Conservation (phyloP, 129 eudicot species). For the Saposhnikovia divaricata region DNA sequence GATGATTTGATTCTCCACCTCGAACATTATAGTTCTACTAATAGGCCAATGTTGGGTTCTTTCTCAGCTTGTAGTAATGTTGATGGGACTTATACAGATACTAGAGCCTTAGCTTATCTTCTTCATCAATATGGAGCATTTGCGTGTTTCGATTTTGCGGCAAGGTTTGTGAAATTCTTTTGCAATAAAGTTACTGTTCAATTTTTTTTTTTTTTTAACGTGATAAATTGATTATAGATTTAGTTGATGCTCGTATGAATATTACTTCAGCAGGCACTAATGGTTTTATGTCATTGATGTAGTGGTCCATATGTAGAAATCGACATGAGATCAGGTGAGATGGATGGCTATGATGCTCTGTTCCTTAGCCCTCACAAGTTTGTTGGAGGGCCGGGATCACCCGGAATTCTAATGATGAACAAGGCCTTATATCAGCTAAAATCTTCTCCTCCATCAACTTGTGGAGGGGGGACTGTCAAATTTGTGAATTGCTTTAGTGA, state of each 20-base stretch:
- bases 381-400: slow-evolving; percentile 87
- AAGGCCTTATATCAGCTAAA: slow-evolving; percentile 48
- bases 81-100: slow-evolving; percentile 50
- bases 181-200: neutral
- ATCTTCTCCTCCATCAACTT: slow-evolving; percentile 69
- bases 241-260: neutral
- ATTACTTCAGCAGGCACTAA: neutral
- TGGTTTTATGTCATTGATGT: neutral
- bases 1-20: slow-evolving; percentile 36
- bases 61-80: slow-evolving; percentile 94
- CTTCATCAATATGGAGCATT: slow-evolving; percentile 68
- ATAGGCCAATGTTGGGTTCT: slow-evolving; percentile 66
- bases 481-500: slow-evolving; percentile 59
- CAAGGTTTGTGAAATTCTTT: slow-evolving; percentile 33
- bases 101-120: slow-evolving; percentile 41
- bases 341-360: slow-evolving; percentile 81
- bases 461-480: slow-evolving; percentile 89
- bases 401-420: slow-evolving; percentile 69
- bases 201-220: too few species aligned
- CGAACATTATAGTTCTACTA: slow-evolving; percentile 18
- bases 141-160: slow-evolving; percentile 78
- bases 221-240: neutral
- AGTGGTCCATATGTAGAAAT: slow-evolving; percentile 78
- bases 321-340: slow-evolving; percentile 65
- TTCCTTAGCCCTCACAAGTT: slow-evolving; percentile 83